A percentile compares a stretch with the other conserved stretches of the same genome.
Conservation (phyloP, 768 basidiomycete species). For the Lactarius sanguifluus region DNA sequence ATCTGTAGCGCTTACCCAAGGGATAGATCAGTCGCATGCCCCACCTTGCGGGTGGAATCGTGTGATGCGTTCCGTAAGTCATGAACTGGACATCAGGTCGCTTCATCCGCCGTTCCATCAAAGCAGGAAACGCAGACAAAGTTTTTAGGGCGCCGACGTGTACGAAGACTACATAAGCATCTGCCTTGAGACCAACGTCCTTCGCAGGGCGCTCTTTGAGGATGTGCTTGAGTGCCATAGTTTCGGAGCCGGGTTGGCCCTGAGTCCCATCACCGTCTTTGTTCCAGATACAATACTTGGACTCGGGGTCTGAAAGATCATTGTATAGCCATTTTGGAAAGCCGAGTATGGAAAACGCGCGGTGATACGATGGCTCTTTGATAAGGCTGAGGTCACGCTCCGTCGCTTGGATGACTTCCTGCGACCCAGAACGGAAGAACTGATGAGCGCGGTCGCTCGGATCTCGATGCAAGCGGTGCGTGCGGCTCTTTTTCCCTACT, state of each 20-base stretch:
- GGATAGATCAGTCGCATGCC: slow-evolving; percentile 68
- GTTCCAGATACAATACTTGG: slow-evolving; percentile 26
- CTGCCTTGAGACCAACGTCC: slow-evolving; percentile 32
- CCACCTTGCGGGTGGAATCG: slow-evolving; percentile 53
- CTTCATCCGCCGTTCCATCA: slow-evolving; percentile 49
- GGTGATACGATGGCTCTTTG: slow-evolving; percentile 23
- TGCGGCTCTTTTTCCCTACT: slow-evolving; percentile 37
- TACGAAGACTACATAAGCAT: slow-evolving; percentile 58
- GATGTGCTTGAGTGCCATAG: slow-evolving; percentile 14
- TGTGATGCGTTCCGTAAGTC: slow-evolving; percentile 64
- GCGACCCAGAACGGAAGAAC: slow-evolving; percentile 1
- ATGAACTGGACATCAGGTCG: slow-evolving; percentile 55
- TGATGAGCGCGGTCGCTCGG: slow-evolving; percentile 16
- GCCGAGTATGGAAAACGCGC: slow-evolving; percentile 23
- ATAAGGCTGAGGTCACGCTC: slow-evolving; percentile 10
- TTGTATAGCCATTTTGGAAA: slow-evolving; percentile 26
- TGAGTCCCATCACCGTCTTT: slow-evolving; percentile 21
- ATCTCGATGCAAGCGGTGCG: slow-evolving; percentile 17
- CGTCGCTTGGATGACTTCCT: slow-evolving; percentile 5
- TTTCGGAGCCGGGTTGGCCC: slow-evolving; percentile 15
- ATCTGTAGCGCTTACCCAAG: slow-evolving; percentile 47
- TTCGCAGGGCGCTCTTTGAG: slow-evolving; percentile 22
- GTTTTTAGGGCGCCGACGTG: slow-evolving; percentile 56
- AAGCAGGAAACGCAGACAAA: slow-evolving; percentile 48
- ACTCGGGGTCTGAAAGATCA: slow-evolving; percentile 10